Base-by-base conservation (phyloP, 31 red algal species). In the Asparagopsis taxiformis region DNA sequence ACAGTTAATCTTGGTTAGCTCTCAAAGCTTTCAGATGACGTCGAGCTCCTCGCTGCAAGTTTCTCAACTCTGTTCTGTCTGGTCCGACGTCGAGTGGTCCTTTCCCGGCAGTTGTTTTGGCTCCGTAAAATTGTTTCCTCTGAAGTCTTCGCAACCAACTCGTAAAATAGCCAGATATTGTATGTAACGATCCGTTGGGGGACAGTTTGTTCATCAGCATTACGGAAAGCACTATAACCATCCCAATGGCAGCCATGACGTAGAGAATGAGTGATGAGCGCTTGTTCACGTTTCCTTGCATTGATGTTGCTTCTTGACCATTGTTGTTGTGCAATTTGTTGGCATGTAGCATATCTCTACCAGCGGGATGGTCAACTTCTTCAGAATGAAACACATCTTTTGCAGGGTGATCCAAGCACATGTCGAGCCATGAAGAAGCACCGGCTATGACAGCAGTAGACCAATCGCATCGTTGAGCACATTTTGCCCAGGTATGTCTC, bases 381-480 rank as follows among this genome's bases (percentile, higher is more conserved):
- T n/a, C n/a, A n/a, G n/a, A n/a, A n/a, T n/a, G n/a, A 13, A 53
- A 55, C 3, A 56, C 77, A 39, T 71, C 77, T 10, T 54, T 38
- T 17, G 59, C 68, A 56, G 68, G 79, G 36, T 74, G 54, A 1
- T 22, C 41, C 30, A 73, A 44, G 51, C 81, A 86, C 70, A 86
- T 75, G 35, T 24, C 51, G 16, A 86, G 36, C 81, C 81, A 86
- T 8, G 81, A 86, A 9, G 44, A 38, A 19, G 65, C 65, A 21
- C 36, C 60, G 26, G 50, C 62, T 0, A 51, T 58, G 49, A 75
- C 29, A 16, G 81, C 70, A 1, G 64, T 51, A 23, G 81, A 55
- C 81, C 81, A 86, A 3, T 75, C 81, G 55, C 81, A 86, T 3
- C 70, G 39, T n/a, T 59, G 62, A 2, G 81, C 50, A 59, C 81